These are phyloP conservation scores for Fusarium protoensiforme DNA, from an alignment of 2,329 filamentous ascomycete species.

Conservation along the genomic window DNA sequence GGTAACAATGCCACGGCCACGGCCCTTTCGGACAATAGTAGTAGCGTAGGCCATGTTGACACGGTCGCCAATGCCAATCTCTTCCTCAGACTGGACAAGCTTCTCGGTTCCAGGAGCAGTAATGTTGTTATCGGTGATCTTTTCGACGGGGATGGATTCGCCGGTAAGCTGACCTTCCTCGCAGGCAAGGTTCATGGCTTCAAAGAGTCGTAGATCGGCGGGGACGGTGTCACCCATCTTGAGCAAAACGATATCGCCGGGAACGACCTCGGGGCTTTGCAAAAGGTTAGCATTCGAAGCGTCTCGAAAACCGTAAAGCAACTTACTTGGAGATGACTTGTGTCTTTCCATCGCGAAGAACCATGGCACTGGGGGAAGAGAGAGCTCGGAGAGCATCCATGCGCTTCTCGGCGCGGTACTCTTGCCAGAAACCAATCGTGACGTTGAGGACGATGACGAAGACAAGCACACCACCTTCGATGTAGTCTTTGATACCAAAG, in stretches of 20 bases:
- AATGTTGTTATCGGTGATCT: constrained; percentile 66
- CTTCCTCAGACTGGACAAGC: constrained; percentile 54
- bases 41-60: constrained; percentile 82
- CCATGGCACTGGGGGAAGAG: constrained; percentile 71
- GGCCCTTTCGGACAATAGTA: constrained; percentile 77
- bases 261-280: constrained; percentile 70
- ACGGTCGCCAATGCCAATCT: constrained; percentile 76
- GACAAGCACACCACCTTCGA: constrained; percentile 74
- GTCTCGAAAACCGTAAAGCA: not conserved
- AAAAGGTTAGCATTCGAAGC: constrained; percentile 19
- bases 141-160: constrained; percentile 78
- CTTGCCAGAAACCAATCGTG: constrained; percentile 73
- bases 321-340: constrained; percentile 68
- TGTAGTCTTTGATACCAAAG: constrained; percentile 74
- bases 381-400: constrained; percentile 73
- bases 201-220: constrained; percentile 76
- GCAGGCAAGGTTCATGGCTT: constrained; percentile 82
- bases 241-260: constrained; percentile 75
- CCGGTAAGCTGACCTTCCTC: constrained; percentile 84
- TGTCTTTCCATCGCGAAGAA: constrained; percentile 69
- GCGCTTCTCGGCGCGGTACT: constrained; percentile 73
- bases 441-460: constrained; percentile 78
- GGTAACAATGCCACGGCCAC: constrained; percentile 78
- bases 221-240: constrained; percentile 81
- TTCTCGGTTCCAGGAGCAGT: constrained; percentile 58